Base-by-base conservation (phyloP, 1,284 basidiomycete genomes). In the Austroboletus niveus region DNA sequence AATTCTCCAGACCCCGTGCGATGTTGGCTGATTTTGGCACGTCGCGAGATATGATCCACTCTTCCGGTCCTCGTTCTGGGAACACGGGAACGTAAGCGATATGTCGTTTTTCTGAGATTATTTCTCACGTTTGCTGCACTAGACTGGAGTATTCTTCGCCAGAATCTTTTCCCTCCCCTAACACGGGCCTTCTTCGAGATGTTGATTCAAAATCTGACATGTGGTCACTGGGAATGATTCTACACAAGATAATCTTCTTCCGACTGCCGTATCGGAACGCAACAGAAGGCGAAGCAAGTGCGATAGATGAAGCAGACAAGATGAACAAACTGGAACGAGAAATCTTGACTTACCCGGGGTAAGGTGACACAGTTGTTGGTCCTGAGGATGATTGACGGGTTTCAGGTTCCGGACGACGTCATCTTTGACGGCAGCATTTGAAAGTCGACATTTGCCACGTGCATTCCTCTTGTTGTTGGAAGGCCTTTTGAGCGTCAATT, bases 21-120 rank as follows among this genome's bases (percentile, higher is more conserved):
- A 88, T 96, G 86, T 75, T 97, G 11, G 93, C 92, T 1, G 94
- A 98, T 63, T 98, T 98, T 69, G 94, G 94, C 5, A 96, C 94
- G 0, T 95, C 92, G 11, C 84, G 91, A 45, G 92, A 94, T 62
- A 92, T 91, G 85, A 75, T 94, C 6, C 81, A 82, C 40, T 78
- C 80, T 4, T 77, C 82, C 12, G 72, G 81, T 14, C 72, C 78
- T 32, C 80, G 92, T 15, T 90, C 91, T 2, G 94, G 94, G 8
- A 93, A 96, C 65, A 97, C 94, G 17, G 94, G 94, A 56, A 97
- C 94, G 76, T 92, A 75, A 69, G 94, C 87, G 11, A n/a, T 55
- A 30, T 7, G 42, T 8, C n/a, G 7, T 40, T 17, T 24, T 3
- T 30, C 11, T 15, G 20, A 17, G 17, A 38, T 14, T 41, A 46